Evolutionary conservation across 73 alveolate species (phyloP).

Genomic region (Urostyla sp.): DNA sequence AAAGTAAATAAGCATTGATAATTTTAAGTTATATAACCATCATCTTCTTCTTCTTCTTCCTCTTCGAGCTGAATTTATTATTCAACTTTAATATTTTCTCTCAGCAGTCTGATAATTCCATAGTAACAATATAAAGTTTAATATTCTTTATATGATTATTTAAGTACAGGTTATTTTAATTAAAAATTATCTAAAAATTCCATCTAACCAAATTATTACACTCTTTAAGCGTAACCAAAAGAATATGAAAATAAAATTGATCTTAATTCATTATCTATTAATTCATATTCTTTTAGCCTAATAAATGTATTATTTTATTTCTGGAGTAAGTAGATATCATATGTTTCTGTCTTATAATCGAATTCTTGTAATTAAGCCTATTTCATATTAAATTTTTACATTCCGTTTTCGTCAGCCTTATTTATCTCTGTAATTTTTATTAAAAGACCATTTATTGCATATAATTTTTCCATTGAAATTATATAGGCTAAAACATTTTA

Average conservation of each 20-base stretch:
- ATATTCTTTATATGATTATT: background rate
- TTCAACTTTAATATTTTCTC: background rate
- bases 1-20: no score
- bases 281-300: slow-evolving; percentile 12
- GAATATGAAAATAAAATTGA: slow-evolving; percentile 24
- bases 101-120: slow-evolving; percentile 34
- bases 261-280: slow-evolving; percentile 29
- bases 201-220: slow-evolving; percentile 14
- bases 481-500: background rate
- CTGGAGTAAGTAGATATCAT: background rate
- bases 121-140: background rate
- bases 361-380: background rate
- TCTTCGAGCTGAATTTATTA: background rate
- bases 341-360: background rate
- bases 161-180: slow-evolving; percentile 9
- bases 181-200: background rate
- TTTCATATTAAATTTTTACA: background rate
- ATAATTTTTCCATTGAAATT: slow-evolving; percentile 16
- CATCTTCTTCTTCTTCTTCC: slow-evolving; percentile 31
- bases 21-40: slow-evolving; percentile 5
- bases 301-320: background rate
- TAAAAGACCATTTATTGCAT: background rate
- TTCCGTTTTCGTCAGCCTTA: background rate
- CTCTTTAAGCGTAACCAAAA: slow-evolving; percentile 1
- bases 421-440: background rate